Conservation (phyloP, 2,329 filamentous ascomycete species). For the Colletotrichum aenigma region DNA sequence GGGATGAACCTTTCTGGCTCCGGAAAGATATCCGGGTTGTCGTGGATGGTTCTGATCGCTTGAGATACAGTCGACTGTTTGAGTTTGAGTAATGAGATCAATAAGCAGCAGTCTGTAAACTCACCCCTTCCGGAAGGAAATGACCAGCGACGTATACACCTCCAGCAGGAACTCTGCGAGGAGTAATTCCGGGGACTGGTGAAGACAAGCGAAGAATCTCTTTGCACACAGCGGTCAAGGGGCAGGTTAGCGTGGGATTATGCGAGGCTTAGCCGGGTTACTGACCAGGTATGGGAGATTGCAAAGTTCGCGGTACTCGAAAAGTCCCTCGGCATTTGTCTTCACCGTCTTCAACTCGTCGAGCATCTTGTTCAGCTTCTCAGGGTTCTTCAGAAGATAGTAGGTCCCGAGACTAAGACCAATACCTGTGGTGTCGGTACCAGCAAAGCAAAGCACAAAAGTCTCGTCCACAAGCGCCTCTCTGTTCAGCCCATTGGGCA, state of each 20-base stretch:
- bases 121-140: not conserved
- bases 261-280: accelerated
- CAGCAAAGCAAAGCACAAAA: not conserved
- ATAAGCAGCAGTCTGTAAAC: not conserved
- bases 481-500: not conserved
- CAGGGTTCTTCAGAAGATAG: not conserved
- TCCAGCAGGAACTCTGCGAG: not conserved
- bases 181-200: not conserved
- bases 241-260: not conserved
- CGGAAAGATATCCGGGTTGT: not conserved
- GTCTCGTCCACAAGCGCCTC: not conserved
- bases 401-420: not conserved
- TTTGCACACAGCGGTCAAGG: not conserved
- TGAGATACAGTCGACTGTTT: not conserved
- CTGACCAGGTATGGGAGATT: not conserved
- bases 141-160: not conserved
- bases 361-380: not conserved
- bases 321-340: not conserved
- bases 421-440: not conserved
- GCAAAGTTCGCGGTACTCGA: not conserved
- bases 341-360: not conserved
- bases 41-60: not conserved
- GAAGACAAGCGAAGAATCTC: not conserved
- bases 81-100: not conserved
- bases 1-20: not conserved